A percentile compares a stretch with the other conserved stretches of the same genome.
phyloP scores from a whole-genome alignment of 1,139 yeast genomes.

The Arxiozyma heterogenica region DNA sequence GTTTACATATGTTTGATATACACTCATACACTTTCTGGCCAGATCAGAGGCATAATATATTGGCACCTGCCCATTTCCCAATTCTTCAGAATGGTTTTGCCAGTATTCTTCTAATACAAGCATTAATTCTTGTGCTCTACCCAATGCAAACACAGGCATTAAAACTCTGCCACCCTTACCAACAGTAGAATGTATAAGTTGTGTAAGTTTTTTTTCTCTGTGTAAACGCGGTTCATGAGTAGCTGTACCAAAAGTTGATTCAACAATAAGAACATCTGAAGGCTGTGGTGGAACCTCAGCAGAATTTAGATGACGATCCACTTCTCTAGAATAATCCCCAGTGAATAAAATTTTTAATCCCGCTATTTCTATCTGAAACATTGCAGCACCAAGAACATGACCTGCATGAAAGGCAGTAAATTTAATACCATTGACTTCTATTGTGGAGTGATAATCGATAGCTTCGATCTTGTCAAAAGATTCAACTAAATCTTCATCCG shows the following conservation, averaged over 20 bases:
- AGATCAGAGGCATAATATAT: slow-evolving; percentile 83
- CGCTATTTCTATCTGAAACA: slow-evolving; percentile 92
- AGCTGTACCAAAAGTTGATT: slow-evolving; percentile 96
- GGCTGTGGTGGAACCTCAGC: slow-evolving; percentile 89
- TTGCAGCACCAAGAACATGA: slow-evolving; percentile 96
- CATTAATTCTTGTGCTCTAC: slow-evolving; percentile 89
- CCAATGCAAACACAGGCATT: slow-evolving; percentile 91
- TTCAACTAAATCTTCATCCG: slow-evolving; percentile 81
- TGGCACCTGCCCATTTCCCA: slow-evolving; percentile 66
- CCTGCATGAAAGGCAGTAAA: slow-evolving; percentile 99
- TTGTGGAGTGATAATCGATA: slow-evolving; percentile 88
- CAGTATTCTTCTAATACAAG: slow-evolving; percentile 91
- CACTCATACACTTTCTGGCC: slow-evolving; percentile 95
- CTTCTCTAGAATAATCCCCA: slow-evolving; percentile 94
- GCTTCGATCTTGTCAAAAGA: slow-evolving; percentile 90
- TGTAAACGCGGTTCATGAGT: slow-evolving; percentile 87
- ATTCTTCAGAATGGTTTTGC: slow-evolving; percentile 65
- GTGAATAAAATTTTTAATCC: slow-evolving; percentile 85
- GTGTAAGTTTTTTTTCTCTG: slow-evolving; percentile 73
- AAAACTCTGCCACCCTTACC: slow-evolving; percentile 86
- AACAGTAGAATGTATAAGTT: slow-evolving; percentile 73
- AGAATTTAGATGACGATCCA: slow-evolving; percentile 86
- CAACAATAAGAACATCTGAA: slow-evolving; percentile 88
- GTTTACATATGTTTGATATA: slow-evolving; percentile 89
- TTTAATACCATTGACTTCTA: slow-evolving; percentile 78